A percentile compares a stretch with the other conserved stretches of the same genome.
Evolutionary conservation across 352 stramenopile genomes (phyloP).

Genomic region (Pythium phragmitis): DNA sequence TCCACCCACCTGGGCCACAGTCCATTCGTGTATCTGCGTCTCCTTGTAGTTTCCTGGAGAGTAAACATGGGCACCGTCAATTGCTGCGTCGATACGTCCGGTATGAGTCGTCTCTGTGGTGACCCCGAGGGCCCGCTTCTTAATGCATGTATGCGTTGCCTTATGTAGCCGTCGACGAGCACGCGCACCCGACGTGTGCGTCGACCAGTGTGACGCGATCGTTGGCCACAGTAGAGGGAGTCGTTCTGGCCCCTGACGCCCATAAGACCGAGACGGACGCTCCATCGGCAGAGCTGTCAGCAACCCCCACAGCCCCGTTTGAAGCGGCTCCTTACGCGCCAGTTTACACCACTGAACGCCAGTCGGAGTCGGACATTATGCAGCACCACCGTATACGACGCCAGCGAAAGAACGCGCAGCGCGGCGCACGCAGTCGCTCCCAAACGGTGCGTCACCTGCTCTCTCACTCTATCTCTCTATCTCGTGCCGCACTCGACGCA

Average conservation of each 20-base stretch:
- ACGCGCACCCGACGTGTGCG: neutral
- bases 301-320: neutral
- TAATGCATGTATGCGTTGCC: neutral
- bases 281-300: neutral
- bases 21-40: neutral
- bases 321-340: neutral
- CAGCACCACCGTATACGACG: neutral
- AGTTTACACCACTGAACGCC: neutral
- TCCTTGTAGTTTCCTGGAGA: neutral
- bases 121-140: neutral
- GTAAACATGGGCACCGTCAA: conserved; percentile 22
- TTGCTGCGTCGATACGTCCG: conserved; percentile 19
- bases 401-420: neutral
- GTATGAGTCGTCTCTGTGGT: conserved; percentile 9
- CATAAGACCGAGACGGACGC: neutral
- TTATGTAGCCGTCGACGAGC: conserved; percentile 2
- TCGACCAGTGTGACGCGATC: neutral
- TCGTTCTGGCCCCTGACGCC: neutral
- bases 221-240: neutral
- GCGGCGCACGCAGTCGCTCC: neutral
- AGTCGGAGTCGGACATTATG: neutral
- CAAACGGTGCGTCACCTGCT: conserved; percentile 1
- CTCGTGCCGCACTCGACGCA: neutral
- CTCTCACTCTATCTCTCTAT: too few relatives aligned
- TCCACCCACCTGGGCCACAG: neutral